Base-by-base conservation (phyloP, 2,329 filamentous ascomycete genomes). In the Diaporthe caulivora region DNA sequence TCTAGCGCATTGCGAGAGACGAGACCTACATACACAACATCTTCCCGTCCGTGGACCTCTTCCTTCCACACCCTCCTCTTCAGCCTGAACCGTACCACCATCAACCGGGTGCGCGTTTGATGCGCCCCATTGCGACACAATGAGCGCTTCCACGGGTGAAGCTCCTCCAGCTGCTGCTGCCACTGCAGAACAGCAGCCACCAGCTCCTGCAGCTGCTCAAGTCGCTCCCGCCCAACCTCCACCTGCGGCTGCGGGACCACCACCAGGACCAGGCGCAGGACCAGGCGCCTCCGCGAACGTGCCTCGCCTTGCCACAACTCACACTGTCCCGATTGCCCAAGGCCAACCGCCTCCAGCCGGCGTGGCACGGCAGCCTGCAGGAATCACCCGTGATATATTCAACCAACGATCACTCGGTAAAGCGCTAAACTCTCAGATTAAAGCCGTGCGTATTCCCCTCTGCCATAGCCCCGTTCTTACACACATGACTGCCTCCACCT, bases 381-480 rank as follows among this genome's bases (percentile, higher is more conserved):
- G 73, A 44, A 76, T 78, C 73, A 81, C 80, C 65, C 88, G 90
- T 78, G 90, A 92, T 80, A 81, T 82, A 67, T 90, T 84, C 79
- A 91, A 91, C 79, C 81, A 88, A 76, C 90, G 93, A 83, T 94
- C 93, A 75, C 88, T 95, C 69, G 93, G 93, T 75, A 83, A 84
- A 60, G 86, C 87, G 47, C 86, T 94, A 60, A 91, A 95, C 80
- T 86, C 84, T 71, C 86, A 86, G 75, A 89, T 95, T 75, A 94
- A 94, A 81, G 86, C 93, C 88, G 93, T 94, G 87, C 80, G 85
- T 80, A 49, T 65, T 75, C 74, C 76, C 53, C 73, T 70, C 72
- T 71, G 71, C 9, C 73, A 64, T 64, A 68, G 26, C 26, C 44
- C 47, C 42, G 18, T 21, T 71, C 47, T 40, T 7, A 44, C 26